Evolutionary conservation across 345 rosid species (phyloP), one percentile per base, ranked within the genome.

Genomic region (Combretum micranthum): DNA sequence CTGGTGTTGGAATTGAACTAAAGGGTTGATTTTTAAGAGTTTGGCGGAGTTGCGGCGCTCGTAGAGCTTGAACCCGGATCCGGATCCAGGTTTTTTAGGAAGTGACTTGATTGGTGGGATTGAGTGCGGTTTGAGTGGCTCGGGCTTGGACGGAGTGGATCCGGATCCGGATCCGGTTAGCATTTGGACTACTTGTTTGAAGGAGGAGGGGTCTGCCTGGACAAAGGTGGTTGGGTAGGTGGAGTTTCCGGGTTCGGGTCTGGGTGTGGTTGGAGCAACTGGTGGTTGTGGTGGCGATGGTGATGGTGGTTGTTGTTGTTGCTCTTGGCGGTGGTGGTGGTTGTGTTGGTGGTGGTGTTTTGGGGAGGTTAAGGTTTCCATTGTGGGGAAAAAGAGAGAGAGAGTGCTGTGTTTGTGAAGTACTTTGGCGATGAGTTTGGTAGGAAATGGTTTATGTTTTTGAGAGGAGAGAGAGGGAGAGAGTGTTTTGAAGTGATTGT

Each of bases 111-210:
- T 7, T 9, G 39, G 39, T 32, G 39, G 39, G 39, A 32, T 32
- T 32, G 39, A 32, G 39, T 32, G 39, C 10, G 39, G 39, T 32
- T 32, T 32, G 39, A 11, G 39, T 32, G 39, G 39, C 9, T 32
- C 39, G 9, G 39, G 39, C 39, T 7, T 32, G 1, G 6, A 32
- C 1, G 39, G 39, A 7, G 9, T 11, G 9, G 39, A 11, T 6
- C 97, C 95, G 21, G 39, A 32, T 32, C 39, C 39, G 9, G 80
- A 13, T 79, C 89, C 54, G 69, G 99, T 93, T 19, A 93, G 78
- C 97, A 93, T 83, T 69, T 93, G 99, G 61, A 93, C 99, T 22
- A 93, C 99, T 71, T 89, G 97, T 51, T 93, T 93, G 83, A 93
- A 93, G 21, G 97, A 83, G 53, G 95, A 74, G 23, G 92, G 76